Base-by-base conservation (phyloP, 2,329 filamentous ascomycete species). In the Curvularia sp. region DNA sequence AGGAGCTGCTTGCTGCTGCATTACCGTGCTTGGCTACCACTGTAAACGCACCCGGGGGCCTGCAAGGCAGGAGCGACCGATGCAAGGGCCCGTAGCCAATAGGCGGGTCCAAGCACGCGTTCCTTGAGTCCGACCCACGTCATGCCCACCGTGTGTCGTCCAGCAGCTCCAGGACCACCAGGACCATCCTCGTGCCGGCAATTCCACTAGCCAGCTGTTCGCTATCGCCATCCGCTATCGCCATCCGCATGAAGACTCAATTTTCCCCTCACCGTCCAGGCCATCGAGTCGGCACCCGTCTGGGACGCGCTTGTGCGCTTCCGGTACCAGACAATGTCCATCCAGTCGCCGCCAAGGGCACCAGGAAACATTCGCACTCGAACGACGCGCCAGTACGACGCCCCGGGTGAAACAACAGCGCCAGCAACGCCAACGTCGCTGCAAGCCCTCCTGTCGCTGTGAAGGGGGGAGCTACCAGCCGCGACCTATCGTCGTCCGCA, bases 11-110 rank as follows among this genome's bases (percentile, higher is more conserved):
- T 32, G 27, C 55, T 53, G 56, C 56, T 55, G 46, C 49, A 36
- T 55, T 54, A 51, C 51, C 57, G 59, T 47, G 50, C 59, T 64
- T 53, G 55, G 55, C 48, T 60, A 53, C 56, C 53, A 61, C 55
- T 48, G 54, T 51, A 53, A 48, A 48, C 53, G 43, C 54, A 59
- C 48, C 43, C 15, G 42, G 13, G 13, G 38, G 38, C 6, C 38
- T 41, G 69, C 69, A 72, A 71, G 69, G 71, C 65, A 72, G 67
- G 64, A 53, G 66, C 66, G 63, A 67, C 51, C 57, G 57, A 64
- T 60, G 63, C 66, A 64, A 60, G 60, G 65, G 53, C 52, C 13
- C 19, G 27, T 25, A 52, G 54, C 72, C 69, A 73, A 73, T 73
- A 28, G 64, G 38, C 50, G 47, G 36, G 46, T 36, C 47, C 18